These are phyloP conservation scores for Cadophora luteo-olivacea DNA, from an alignment of 2,329 filamentous ascomycete genomes.

Conservation along the genomic window DNA sequence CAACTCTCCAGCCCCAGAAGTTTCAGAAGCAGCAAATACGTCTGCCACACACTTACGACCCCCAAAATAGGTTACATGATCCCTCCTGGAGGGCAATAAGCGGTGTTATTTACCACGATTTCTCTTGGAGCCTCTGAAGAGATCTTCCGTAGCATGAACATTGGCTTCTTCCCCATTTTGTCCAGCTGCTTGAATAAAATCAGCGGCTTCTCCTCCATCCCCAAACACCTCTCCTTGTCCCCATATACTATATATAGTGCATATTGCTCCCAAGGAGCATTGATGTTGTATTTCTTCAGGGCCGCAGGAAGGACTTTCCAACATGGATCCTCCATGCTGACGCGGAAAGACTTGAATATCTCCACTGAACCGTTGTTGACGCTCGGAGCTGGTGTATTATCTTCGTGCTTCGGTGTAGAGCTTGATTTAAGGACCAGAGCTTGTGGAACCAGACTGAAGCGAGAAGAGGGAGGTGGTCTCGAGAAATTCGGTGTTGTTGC, in stretches of 20 bases:
- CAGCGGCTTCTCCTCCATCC: constrained; percentile 89
- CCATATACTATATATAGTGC: constrained; percentile 98
- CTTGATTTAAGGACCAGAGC: too few relatives aligned
- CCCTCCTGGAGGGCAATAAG: background rate
- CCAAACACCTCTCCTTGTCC: constrained; percentile 94
- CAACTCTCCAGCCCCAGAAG: background rate
- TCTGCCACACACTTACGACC: background rate
- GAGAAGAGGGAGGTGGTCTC: background rate
- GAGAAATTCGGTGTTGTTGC: background rate
- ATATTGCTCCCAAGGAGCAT: constrained; percentile 96
- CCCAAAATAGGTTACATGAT: background rate
- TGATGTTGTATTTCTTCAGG: constrained; percentile 98
- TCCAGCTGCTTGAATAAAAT: constrained; percentile 98
- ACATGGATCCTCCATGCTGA: constrained; percentile 97
- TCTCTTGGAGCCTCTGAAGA: background rate
- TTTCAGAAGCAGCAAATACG: background rate
- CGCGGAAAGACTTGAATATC: constrained; percentile 98
- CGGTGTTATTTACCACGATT: background rate
- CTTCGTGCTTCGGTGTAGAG: background rate
- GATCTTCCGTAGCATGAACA: constrained; percentile 87
- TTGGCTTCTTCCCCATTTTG: constrained; percentile 95
- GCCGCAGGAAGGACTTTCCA: constrained; percentile 96
- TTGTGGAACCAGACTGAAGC: background rate
- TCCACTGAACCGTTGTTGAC: constrained; percentile 67
- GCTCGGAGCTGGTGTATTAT: background rate